These are phyloP conservation scores for Camellia oleifera DNA, from an alignment of 179 eudicot genomes.

Conservation along the genomic window DNA sequence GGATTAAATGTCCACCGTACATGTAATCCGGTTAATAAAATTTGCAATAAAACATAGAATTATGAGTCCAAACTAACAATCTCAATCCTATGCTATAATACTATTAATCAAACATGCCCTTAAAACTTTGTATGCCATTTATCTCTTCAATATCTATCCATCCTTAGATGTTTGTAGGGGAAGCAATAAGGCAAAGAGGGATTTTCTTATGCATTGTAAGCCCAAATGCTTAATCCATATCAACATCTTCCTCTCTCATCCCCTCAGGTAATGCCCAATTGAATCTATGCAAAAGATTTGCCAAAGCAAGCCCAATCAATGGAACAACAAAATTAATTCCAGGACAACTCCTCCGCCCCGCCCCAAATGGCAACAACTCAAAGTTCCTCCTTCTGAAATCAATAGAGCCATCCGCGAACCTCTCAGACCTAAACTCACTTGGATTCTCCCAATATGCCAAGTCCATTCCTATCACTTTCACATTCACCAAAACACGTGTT, in stretches of 20 bases:
- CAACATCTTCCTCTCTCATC: conserved; percentile 28
- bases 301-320: conserved; percentile 40
- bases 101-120: no score
- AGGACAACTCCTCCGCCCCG: conserved; percentile 47
- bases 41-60: no score
- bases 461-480: conserved; percentile 32
- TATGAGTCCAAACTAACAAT: no score
- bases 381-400: conserved; percentile 47
- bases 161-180: not conserved
- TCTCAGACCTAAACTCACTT: conserved; percentile 37
- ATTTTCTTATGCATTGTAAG: conserved; percentile 34
- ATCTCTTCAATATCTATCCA: not conserved
- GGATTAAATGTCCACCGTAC: no score
- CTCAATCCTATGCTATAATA: no score
- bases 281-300: conserved; percentile 39
- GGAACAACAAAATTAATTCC: conserved; percentile 28
- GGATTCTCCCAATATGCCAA: conserved; percentile 37
- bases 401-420: conserved; percentile 28
- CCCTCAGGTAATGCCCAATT: conserved; percentile 45
- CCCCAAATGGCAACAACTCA: conserved; percentile 52
- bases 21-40: no score
- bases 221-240: conserved; percentile 36
- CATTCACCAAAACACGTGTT: conserved; percentile 42
- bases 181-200: conserved; percentile 31
- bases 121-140: no score